Conservation (phyloP, 2,329 filamentous ascomycete genomes). For the Trichoderma semiorbis region DNA sequence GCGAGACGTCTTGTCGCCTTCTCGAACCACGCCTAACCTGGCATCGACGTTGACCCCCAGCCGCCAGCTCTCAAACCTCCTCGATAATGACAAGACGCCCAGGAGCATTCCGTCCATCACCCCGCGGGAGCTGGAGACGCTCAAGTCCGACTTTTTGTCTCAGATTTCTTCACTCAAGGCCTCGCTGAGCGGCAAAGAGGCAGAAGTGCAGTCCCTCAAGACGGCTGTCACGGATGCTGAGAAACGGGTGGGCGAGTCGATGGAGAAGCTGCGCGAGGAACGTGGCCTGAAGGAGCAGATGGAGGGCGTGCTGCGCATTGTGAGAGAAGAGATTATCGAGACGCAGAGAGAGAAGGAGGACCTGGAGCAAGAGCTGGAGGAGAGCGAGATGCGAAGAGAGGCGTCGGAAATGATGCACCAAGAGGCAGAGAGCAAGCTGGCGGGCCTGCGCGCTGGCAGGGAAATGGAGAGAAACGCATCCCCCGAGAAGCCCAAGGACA, state of each 20-base stretch:
- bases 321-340: conserved; percentile 76
- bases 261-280: conserved; percentile 80
- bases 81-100: conserved; percentile 82
- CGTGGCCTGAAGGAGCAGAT: conserved; percentile 72
- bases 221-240: conserved; percentile 86
- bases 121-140: conserved; percentile 83
- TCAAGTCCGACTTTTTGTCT: conserved; percentile 87
- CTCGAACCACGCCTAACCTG: conserved; percentile 30
- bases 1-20: conserved; percentile 31
- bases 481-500: conserved; percentile 34
- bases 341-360: conserved; percentile 79
- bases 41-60: conserved; percentile 42
- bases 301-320: conserved; percentile 73
- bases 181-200: conserved; percentile 86
- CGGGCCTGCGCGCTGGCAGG: conserved; percentile 65
- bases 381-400: conserved; percentile 69
- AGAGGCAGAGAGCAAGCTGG: conserved; percentile 72
- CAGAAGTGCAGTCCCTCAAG: conserved; percentile 83
- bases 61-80: conserved; percentile 62
- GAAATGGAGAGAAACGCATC: conserved; percentile 37
- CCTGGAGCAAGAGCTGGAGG: conserved; percentile 70
- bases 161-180: conserved; percentile 94
- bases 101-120: conserved; percentile 88
- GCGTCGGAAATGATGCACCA: conserved; percentile 72
- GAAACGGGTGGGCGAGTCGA: conserved; percentile 80